phyloP scores from a whole-genome alignment of 1,284 basidiomycete genomes.

The Boletus sp. region DNA sequence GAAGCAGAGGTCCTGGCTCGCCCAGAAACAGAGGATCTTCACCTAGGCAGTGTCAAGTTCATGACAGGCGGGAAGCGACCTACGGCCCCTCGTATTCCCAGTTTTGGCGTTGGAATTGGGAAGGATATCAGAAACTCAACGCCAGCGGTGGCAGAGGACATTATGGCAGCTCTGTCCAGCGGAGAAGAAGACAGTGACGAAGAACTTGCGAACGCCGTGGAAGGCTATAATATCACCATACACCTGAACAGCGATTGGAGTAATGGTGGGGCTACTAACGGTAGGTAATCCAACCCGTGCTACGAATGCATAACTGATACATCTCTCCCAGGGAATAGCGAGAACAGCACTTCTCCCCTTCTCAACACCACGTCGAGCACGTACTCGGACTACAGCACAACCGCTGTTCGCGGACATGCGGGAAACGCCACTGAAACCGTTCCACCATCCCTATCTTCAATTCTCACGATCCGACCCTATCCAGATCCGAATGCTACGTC shows the following conservation, averaged over 20 bases:
- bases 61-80: constrained; percentile 62
- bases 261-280: constrained; percentile 35
- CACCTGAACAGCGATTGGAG: constrained; percentile 50
- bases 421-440: constrained; percentile 39
- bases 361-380: constrained; percentile 44
- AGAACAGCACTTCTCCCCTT: constrained; percentile 52
- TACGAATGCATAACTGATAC: constrained; percentile 15
- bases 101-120: constrained; percentile 75
- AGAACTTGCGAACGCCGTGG: constrained; percentile 67
- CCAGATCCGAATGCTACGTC: constrained; percentile 45
- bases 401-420: constrained; percentile 52
- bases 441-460: constrained; percentile 63
- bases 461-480: constrained; percentile 64
- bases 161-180: constrained; percentile 34
- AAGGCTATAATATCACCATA: constrained; percentile 46
- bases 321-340: constrained; percentile 32
- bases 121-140: constrained; percentile 45
- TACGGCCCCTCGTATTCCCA: constrained; percentile 72
- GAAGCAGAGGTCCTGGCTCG: constrained; percentile 78
- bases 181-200: constrained; percentile 55
- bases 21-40: constrained; percentile 62
- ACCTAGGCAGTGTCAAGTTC: constrained; percentile 85
- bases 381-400: constrained; percentile 63
- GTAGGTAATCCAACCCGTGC: constrained; percentile 26
- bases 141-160: constrained; percentile 22